phyloP scores from a whole-genome alignment of 2,329 filamentous ascomycete genomes.

The Aureobasidium sp. region DNA sequence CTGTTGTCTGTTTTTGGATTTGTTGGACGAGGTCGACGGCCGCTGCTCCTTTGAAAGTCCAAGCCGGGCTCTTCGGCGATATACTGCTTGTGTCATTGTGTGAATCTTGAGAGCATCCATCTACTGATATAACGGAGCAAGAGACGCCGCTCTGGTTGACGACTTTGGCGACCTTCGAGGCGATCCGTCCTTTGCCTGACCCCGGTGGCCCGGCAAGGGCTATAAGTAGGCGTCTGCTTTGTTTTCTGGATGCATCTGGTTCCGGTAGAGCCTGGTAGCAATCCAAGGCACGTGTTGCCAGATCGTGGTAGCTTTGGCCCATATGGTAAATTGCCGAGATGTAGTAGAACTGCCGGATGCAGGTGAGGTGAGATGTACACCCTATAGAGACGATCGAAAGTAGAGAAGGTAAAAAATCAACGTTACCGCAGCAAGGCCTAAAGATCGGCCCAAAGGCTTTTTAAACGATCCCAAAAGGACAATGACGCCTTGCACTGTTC shows the following conservation, averaged over 20 bases:
- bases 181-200: slow-evolving; percentile 7
- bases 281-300: slow-evolving; percentile 6
- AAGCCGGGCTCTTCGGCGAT: background rate
- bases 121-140: slow-evolving; percentile 10
- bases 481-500: slow-evolving; percentile 7
- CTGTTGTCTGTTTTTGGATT: background rate
- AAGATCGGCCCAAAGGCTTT: background rate
- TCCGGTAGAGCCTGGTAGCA: slow-evolving; percentile 6
- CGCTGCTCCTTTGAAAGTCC: slow-evolving; percentile 10
- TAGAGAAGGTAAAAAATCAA: background rate
- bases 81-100: background rate
- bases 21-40: slow-evolving; percentile 9
- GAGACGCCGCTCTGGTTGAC: slow-evolving; percentile 12
- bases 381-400: background rate
- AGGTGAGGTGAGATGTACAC: background rate
- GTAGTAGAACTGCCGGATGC: background rate
- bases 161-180: slow-evolving; percentile 1
- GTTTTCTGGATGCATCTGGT: slow-evolving; percentile 8
- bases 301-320: slow-evolving; percentile 3
- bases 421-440: background rate
- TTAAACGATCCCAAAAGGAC: background rate
- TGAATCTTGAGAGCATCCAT: slow-evolving; percentile 2
- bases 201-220: slow-evolving; percentile 7
- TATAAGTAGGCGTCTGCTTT: slow-evolving; percentile 10
- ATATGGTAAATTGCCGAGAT: background rate